Conservation (phyloP, 306 rosid genomes). For the Lathyrus sativus region DNA sequence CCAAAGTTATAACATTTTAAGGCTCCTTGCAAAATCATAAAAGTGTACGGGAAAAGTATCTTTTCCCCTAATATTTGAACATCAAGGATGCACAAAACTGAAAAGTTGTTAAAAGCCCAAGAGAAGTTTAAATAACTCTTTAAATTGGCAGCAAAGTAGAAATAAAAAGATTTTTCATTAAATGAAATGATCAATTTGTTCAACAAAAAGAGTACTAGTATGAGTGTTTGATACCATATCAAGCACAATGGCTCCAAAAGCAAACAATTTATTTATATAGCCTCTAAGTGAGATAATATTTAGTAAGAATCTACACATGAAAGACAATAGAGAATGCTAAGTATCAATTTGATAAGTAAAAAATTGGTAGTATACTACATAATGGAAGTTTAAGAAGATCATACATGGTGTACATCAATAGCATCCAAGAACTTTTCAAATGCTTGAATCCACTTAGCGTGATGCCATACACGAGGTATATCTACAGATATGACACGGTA, state of each 20-base stretch:
- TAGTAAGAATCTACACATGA: conserved; percentile 23
- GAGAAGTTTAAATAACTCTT: conserved; percentile 27
- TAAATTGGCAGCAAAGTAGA: no score
- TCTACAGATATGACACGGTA: conserved; percentile 94
- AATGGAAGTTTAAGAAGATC: conserved; percentile 36
- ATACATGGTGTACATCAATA: conserved; percentile 94
- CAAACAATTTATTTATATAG: conserved; percentile 33
- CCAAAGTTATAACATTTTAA: conserved; percentile 26
- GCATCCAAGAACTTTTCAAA: conserved; percentile 99
- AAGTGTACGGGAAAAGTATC: conserved; percentile 1
- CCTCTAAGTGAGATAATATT: conserved; percentile 1
- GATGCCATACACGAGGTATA: conserved; percentile 94
- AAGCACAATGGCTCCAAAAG: conserved; percentile 28
- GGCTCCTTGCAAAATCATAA: conserved; percentile 14
- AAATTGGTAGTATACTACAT: conserved; percentile 18
- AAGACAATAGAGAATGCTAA: conserved; percentile 31
- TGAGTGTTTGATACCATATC: conserved; percentile 3
- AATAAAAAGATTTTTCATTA: conserved; percentile 30
- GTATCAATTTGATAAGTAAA: no score
- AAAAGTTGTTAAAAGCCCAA: conserved; percentile 11
- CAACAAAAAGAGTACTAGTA: neutral
- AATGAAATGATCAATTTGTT: neutral
- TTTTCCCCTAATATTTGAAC: conserved; percentile 15
- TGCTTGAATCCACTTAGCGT: conserved; percentile 90
- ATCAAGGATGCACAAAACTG: conserved; percentile 22